Percentiles rank a stretch among this genome's conserved stretches.
phyloP scores from a whole-genome alignment of 306 rosid genomes.

The Gynostemma pentaphyllum region DNA sequence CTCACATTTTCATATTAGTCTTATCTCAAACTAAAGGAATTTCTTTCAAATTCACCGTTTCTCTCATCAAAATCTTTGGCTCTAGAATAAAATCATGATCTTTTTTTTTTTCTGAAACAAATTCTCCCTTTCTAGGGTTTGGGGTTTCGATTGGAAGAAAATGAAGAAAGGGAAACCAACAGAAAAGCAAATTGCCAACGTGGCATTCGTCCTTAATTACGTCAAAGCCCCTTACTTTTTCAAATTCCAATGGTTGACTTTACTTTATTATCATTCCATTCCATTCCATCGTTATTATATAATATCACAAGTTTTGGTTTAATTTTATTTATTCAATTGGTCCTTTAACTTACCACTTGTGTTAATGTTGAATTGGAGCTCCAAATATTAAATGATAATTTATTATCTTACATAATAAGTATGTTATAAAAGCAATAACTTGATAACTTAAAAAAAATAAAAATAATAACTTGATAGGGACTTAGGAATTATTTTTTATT shows the following conservation, averaged over 20 bases:
- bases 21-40: background rate
- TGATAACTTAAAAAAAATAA: too few species aligned
- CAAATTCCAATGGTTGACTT: background rate
- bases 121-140: conserved; percentile 5
- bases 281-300: too few species aligned
- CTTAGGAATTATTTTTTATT: too few species aligned
- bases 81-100: background rate
- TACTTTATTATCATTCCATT: background rate
- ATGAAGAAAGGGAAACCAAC: background rate
- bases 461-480: too few species aligned
- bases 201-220: conserved; percentile 2
- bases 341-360: too few species aligned
- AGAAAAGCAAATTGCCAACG: background rate
- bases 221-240: conserved; percentile 9
- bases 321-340: too few species aligned
- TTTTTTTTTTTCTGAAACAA: background rate
- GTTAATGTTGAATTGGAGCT: too few species aligned
- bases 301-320: too few species aligned
- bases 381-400: too few species aligned
- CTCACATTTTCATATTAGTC: background rate
- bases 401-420: too few species aligned
- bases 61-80: background rate
- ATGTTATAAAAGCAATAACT: too few species aligned
- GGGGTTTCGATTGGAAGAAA: background rate
- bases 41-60: background rate